These are phyloP conservation scores for Lentinula boryana DNA, from an alignment of 768 basidiomycete species.

Conservation along the genomic window DNA sequence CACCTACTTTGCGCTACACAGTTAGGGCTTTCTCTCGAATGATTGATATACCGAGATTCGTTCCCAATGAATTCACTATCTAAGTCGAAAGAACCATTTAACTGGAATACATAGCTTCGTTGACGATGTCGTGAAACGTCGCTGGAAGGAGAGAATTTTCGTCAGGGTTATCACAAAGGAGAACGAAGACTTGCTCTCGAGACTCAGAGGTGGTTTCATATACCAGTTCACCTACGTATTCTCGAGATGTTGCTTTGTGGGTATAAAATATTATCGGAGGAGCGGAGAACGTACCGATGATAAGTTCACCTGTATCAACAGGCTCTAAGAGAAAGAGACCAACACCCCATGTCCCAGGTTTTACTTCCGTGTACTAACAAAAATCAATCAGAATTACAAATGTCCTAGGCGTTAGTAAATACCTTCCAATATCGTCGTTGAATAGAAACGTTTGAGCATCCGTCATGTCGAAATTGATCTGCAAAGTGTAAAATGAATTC, in stretches of 20 bases:
- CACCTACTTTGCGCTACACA: conserved; percentile 38
- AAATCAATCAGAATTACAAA: conserved; percentile 5
- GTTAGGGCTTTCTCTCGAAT: conserved; percentile 35
- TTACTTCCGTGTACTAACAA: conserved; percentile 34
- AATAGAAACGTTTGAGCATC: conserved; percentile 35
- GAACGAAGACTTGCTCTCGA: conserved; percentile 37
- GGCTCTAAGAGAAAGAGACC: conserved; percentile 48
- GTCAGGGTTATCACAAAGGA: background rate
- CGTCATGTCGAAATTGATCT: background rate
- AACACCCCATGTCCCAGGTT: conserved; percentile 41
- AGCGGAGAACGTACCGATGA: conserved; percentile 32
- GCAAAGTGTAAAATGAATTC: background rate
- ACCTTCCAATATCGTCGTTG: conserved; percentile 43
- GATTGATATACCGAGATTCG: conserved; percentile 65
- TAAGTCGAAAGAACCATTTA: conserved; percentile 41
- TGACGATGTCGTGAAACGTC: conserved; percentile 38
- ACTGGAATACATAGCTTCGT: conserved; percentile 57
- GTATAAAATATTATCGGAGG: background rate
- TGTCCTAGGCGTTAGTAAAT: background rate
- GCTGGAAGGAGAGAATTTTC: conserved; percentile 20
- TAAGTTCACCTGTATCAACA: conserved; percentile 38
- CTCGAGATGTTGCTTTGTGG: conserved; percentile 23
- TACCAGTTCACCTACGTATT: conserved; percentile 64
- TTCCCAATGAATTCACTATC: conserved; percentile 58
- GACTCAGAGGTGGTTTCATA: conserved; percentile 40